Evolutionary conservation across 2,329 filamentous ascomycete genomes (phyloP).

Genomic region (Diaporthe citrichinensis): DNA sequence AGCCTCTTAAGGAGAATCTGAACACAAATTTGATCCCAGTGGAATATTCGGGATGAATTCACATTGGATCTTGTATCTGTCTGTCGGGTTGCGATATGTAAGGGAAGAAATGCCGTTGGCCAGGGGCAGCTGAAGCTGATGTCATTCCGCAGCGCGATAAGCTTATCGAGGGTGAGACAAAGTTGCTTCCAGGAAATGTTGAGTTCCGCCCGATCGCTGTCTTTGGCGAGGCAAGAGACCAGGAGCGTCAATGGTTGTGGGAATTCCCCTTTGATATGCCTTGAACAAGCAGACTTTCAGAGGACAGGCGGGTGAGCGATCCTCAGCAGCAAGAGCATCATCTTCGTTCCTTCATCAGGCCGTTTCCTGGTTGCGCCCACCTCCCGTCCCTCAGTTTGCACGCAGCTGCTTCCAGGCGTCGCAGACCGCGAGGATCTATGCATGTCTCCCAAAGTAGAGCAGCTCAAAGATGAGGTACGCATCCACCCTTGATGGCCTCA

Average conservation of each 20-base stretch:
- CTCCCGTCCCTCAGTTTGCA: background rate
- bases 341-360: background rate
- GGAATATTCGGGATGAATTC: too few species aligned
- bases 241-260: background rate
- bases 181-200: slow-evolving; percentile 12
- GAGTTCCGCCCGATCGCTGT: slow-evolving; percentile 7
- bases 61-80: background rate
- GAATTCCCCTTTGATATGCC: background rate
- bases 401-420: background rate
- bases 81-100: background rate
- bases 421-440: slow-evolving; percentile 47
- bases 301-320: slow-evolving; percentile 21
- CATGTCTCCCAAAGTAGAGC: slow-evolving; percentile 59
- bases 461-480: slow-evolving; percentile 72
- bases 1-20: background rate
- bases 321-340: slow-evolving; percentile 5
- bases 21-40: background rate
- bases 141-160: slow-evolving; percentile 27
- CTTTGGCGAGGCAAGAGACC: background rate
- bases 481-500: background rate
- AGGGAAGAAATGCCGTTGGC: background rate
- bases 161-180: slow-evolving; percentile 16
- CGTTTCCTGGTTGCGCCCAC: background rate
- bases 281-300: background rate
- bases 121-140: slow-evolving; percentile 23